A percentile compares a stretch with the other conserved stretches of the same genome.
phyloP scores from a whole-genome alignment of 2,329 filamentous ascomycete species.

The Diaporthe citrichinensis region DNA sequence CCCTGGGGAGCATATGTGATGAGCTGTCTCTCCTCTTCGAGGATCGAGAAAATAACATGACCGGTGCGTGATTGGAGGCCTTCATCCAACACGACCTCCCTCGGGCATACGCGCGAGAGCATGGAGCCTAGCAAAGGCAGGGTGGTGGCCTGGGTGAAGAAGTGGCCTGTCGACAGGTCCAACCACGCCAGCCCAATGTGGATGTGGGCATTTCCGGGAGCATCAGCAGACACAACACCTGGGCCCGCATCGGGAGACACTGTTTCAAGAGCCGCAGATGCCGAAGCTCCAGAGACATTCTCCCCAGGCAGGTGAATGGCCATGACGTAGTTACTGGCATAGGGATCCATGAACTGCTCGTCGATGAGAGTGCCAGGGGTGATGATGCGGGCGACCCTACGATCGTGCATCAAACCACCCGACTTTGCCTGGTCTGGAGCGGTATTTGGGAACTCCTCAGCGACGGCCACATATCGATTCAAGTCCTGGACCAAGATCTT shows the following conservation, averaged over 20 bases:
- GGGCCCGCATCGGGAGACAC: slow-evolving; percentile 1
- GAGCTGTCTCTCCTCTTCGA: slow-evolving; percentile 81
- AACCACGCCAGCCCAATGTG: slow-evolving; percentile 89
- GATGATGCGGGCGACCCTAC: slow-evolving; percentile 87
- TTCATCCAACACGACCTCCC: slow-evolving; percentile 86
- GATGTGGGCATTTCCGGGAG: slow-evolving; percentile 48
- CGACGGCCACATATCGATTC: slow-evolving; percentile 91
- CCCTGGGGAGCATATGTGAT: slow-evolving; percentile 77
- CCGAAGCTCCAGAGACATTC: not conserved
- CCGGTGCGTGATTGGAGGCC: slow-evolving; percentile 69
- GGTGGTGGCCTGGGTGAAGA: slow-evolving; percentile 85
- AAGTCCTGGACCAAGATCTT: slow-evolving; percentile 94
- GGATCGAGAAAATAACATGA: slow-evolving; percentile 74
- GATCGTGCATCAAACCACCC: slow-evolving; percentile 86
- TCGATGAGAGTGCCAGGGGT: slow-evolving; percentile 97
- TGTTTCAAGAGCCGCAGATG: slow-evolving; percentile 10
- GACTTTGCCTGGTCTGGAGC: slow-evolving; percentile 78
- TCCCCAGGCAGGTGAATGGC: slow-evolving; percentile 73
- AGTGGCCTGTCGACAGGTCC: slow-evolving; percentile 94
- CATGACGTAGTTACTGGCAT: slow-evolving; percentile 92
- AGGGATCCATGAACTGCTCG: slow-evolving; percentile 96
- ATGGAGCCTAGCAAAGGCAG: slow-evolving; percentile 82
- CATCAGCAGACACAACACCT: slow-evolving; percentile 36
- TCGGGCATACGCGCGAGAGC: slow-evolving; percentile 84
- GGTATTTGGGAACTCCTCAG: slow-evolving; percentile 89